phyloP scores from a whole-genome alignment of 2,329 filamentous ascomycete genomes.

The Phialophora verrucosa region DNA sequence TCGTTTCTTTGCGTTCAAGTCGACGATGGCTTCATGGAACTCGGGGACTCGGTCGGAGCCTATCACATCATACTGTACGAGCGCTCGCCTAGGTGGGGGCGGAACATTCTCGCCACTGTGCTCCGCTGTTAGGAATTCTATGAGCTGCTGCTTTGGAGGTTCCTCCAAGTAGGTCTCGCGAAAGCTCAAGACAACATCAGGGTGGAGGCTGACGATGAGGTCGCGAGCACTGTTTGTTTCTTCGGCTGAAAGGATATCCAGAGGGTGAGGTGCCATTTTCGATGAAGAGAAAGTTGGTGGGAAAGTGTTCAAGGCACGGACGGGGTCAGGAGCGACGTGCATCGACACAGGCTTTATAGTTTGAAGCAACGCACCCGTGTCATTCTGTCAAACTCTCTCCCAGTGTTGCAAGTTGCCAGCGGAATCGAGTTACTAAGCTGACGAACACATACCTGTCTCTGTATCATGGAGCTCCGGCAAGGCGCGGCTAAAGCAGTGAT shows the following conservation, averaged over 20 bases:
- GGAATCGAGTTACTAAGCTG: not conserved
- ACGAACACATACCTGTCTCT: not conserved
- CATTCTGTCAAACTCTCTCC: not conserved
- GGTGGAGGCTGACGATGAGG: conserved; percentile 53
- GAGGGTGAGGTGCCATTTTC: conserved; percentile 52
- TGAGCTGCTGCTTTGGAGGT: conserved; percentile 56
- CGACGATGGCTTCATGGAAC: conserved; percentile 62
- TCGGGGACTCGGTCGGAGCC: conserved; percentile 57
- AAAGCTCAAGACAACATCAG: conserved; percentile 49
- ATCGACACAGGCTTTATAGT: conserved; percentile 1
- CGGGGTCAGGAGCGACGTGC: not conserved
- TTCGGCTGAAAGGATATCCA: conserved; percentile 62
- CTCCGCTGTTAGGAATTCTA: conserved; percentile 56
- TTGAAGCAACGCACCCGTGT: not conserved
- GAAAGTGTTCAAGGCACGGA: no score
- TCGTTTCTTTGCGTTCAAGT: conserved; percentile 51
- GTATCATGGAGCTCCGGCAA: not conserved
- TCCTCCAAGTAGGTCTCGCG: conserved; percentile 59
- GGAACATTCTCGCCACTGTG: conserved; percentile 53
- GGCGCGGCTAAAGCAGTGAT: not conserved
- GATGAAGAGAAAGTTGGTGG: not conserved
- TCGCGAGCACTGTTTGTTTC: conserved; percentile 61
- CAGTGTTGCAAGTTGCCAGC: not conserved
- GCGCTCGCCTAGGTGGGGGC: conserved; percentile 57
- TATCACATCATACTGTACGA: conserved; percentile 63